Percentiles rank a stretch among this genome's conserved stretches.
Evolutionary conservation across 2,329 filamentous ascomycete genomes (phyloP).

Genomic region (Claviceps fusiformis): DNA sequence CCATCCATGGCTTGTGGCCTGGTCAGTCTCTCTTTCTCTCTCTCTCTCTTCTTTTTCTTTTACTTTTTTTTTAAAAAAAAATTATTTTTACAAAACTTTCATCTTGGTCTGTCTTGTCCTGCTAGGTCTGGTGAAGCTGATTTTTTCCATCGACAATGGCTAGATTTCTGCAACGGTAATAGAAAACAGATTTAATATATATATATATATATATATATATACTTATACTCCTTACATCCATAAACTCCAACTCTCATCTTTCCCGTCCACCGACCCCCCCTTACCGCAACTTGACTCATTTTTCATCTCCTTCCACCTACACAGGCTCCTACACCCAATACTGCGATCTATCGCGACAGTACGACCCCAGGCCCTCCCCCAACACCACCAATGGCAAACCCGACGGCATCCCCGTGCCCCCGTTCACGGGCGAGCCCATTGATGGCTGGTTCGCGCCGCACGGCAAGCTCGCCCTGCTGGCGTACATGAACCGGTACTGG

Average conservation of each 20-base stretch:
- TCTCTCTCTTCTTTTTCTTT: no score
- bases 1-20: slow-evolving; percentile 46
- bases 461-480: slow-evolving; percentile 44
- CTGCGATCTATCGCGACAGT: slow-evolving; percentile 51
- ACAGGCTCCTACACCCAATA: slow-evolving; percentile 51
- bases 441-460: slow-evolving; percentile 44
- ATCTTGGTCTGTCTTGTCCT: neutral
- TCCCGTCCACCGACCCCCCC: slow-evolving; percentile 7
- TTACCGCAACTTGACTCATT: neutral
- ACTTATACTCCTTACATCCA: neutral
- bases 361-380: slow-evolving; percentile 45
- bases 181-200: no score
- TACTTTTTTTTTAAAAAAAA: no score
- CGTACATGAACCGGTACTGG: slow-evolving; percentile 55
- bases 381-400: slow-evolving; percentile 48
- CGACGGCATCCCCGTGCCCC: slow-evolving; percentile 37
- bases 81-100: no score
- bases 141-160: neutral
- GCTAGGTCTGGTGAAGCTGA: neutral
- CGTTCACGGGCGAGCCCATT: slow-evolving; percentile 45
- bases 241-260: neutral
- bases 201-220: no score
- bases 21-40: slow-evolving; percentile 16
- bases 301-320: slow-evolving; percentile 4
- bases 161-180: slow-evolving; percentile 33